These are phyloP conservation scores for Rhododendron kiyosumense DNA, from an alignment of 148 eudicot genomes.

Conservation along the genomic window DNA sequence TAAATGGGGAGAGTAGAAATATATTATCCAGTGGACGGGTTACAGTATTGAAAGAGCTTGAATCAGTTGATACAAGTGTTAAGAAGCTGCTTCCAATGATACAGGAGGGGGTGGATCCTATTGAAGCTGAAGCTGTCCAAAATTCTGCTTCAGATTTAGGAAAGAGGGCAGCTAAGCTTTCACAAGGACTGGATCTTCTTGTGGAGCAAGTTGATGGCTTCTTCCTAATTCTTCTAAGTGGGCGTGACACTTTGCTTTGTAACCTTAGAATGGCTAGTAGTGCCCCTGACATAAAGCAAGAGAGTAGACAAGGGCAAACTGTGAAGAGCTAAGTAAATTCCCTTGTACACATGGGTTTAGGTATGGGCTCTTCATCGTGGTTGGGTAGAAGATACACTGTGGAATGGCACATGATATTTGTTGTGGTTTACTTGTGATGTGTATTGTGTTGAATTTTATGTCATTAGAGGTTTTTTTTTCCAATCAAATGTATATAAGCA, in stretches of 20 bases:
- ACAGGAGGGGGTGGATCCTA: slow-evolving; percentile 30
- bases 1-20: slow-evolving; percentile 50
- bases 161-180: slow-evolving; percentile 38
- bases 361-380: slow-evolving; percentile 20
- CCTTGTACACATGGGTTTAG: slow-evolving; percentile 17
- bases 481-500: background rate
- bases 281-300: slow-evolving; percentile 31
- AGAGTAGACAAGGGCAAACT: slow-evolving; percentile 24
- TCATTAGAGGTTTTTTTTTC: background rate
- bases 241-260: slow-evolving; percentile 79
- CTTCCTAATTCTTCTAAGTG: slow-evolving; percentile 62
- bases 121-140: slow-evolving; percentile 25
- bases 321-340: slow-evolving; percentile 31
- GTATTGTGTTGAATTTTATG: background rate
- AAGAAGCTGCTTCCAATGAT: slow-evolving; percentile 9
- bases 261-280: slow-evolving; percentile 49
- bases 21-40: slow-evolving; percentile 30
- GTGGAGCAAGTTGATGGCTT: slow-evolving; percentile 67
- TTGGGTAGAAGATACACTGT: background rate
- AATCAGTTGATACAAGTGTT: slow-evolving; percentile 43
- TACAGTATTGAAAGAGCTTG: slow-evolving; percentile 58
- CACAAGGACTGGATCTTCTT: slow-evolving; percentile 58
- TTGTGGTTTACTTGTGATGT: background rate
- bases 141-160: slow-evolving; percentile 30
- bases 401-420: background rate